Evolutionary conservation across 2,329 filamentous ascomycete species (phyloP), one percentile per base, ranked within the genome.

Genomic region (Knufia fluminis): DNA sequence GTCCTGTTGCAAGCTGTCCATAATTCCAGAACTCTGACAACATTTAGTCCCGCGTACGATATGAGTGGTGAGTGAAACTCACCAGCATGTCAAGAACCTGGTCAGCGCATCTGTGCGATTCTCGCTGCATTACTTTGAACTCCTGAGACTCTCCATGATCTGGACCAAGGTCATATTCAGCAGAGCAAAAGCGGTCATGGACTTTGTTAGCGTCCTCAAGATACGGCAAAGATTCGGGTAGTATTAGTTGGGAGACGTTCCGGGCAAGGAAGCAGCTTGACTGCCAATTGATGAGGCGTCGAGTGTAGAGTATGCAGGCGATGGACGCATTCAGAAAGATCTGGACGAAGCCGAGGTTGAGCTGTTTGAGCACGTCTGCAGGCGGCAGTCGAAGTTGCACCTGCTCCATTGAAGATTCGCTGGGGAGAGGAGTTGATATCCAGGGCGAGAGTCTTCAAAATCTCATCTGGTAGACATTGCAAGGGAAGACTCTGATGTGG

Each of bases 81-180:
- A 75, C 74, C 52, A 77, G 63, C 59, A 71, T 68, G 53, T 73
- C 65, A 3, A 76, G 62, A 19, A 76, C 64, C 48, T 54, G 58
- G 54, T 76, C 68, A 1, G 66, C 68, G 33, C 66, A 64, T 44
- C 60, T 57, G 56, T 71, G 66, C 8, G 64, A 61, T 8, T 66
- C 65, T 22, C 66, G 64, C 38, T 65, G 56, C 2, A 75, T 61
- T 19, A 72, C 60, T 45, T 66, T 66, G 48, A 73, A 59, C 8
- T 63, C 65, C 42, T 66, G 61, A n/a, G 55, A 44, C 2, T 33
- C 33, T 12, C 33, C 32, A 16, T 35, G 3, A 33, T 23, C 12
- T 19, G 23, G 23, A 24, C 7, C 19, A 8, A 16, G 26, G n/a
- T 43, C 40, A 24, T 22, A 43, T 6, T 47, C 45, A 6, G 46